Evolutionary conservation across 75 land plant genomes (phyloP).

Genomic region (Ceratopteris richardii): DNA sequence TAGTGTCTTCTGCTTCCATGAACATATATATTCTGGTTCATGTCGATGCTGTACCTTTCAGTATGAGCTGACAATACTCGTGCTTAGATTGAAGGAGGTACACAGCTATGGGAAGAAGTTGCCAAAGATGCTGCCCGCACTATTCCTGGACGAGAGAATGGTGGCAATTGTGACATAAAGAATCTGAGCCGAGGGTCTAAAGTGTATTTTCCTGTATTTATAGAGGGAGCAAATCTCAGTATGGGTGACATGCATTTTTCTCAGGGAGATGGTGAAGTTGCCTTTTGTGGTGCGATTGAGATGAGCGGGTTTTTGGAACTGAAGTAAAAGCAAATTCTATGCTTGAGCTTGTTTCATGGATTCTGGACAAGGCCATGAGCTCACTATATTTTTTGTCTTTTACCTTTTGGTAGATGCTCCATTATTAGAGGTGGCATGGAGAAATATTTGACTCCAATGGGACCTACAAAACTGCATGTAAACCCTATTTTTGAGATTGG

Average conservation of each 20-base stretch:
- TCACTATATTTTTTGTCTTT: too few relatives aligned
- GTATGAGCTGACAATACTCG: too few relatives aligned
- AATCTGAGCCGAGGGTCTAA: slow-evolving; percentile 89
- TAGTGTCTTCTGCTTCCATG: too few relatives aligned
- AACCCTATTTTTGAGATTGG: slow-evolving; percentile 93
- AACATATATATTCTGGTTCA: too few relatives aligned
- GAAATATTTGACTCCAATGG: slow-evolving; percentile 86
- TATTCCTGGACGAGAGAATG: slow-evolving; percentile 90
- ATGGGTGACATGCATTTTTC: slow-evolving; percentile 96
- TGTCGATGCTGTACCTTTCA: too few relatives aligned
- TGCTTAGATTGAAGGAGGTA: slow-evolving; percentile 51
- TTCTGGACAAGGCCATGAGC: neutral
- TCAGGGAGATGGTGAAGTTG: slow-evolving; percentile 90
- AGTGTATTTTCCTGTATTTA: slow-evolving; percentile 82
- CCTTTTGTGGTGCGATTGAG: slow-evolving; percentile 91
- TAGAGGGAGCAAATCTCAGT: slow-evolving; percentile 84
- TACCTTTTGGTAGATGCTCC: slow-evolving; percentile 43
- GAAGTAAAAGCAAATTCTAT: slow-evolving; percentile 35
- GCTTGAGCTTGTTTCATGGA: neutral
- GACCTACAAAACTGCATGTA: slow-evolving; percentile 81
- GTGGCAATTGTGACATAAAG: slow-evolving; percentile 95
- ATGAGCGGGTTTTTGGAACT: slow-evolving; percentile 94
- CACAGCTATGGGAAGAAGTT: slow-evolving; percentile 60
- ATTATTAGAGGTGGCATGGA: slow-evolving; percentile 86
- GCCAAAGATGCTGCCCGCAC: slow-evolving; percentile 82